Base-by-base conservation (phyloP, 1,284 basidiomycete species). In the Ganoderma multipileum region DNA sequence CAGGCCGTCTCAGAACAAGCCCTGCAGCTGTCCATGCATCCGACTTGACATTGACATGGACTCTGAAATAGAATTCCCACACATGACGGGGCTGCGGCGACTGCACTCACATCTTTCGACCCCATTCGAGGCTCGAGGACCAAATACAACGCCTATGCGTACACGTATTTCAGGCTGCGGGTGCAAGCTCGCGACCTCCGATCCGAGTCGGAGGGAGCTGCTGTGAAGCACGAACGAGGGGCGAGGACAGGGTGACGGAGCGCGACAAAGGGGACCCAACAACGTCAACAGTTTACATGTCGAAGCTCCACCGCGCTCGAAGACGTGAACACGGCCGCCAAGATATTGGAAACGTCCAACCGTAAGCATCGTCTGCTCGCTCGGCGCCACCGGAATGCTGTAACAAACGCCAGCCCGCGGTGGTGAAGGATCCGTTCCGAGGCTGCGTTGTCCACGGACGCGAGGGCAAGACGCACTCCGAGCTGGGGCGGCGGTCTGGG, bases 201-300 rank as follows among this genome's bases (percentile, higher is more conserved):
- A 71, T 50, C 38, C 44, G 18, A 30, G 54, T 70, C 68, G 65
- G 68, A 70, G 66, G 23, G 26, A 23, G 39, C 26, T 68, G 50
- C 61, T 30, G 28, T 58, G 52, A 30, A 55, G 52, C 26, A 55
- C 26, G 28, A 18, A 9, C 52, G 28, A 30, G 28, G 14, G 0
- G 16, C 52, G 16, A 50, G 11, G 47, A 26, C 23, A 26, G 14
- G 47, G 44, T 47, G 44, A 50, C 23, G 23, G 47, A 50, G 44
- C 47, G 12, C 11, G 23, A 50, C 28, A 33, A 55, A 7, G 54
- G n/a, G n/a, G 26, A 55, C 33, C 16, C 44, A 47, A 47, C 44
- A 47, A 47, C 44, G 44, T n/a, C 44, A 47, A 47, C n/a, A n/a
- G 1, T 14, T 8, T 11, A 11, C 20, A 47, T 47, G 3, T 9